Percentiles rank a stretch among this genome's conserved stretches.
phyloP scores from a whole-genome alignment of 108 stramenopile genomes.

The Cylindrotheca fusiformis region DNA sequence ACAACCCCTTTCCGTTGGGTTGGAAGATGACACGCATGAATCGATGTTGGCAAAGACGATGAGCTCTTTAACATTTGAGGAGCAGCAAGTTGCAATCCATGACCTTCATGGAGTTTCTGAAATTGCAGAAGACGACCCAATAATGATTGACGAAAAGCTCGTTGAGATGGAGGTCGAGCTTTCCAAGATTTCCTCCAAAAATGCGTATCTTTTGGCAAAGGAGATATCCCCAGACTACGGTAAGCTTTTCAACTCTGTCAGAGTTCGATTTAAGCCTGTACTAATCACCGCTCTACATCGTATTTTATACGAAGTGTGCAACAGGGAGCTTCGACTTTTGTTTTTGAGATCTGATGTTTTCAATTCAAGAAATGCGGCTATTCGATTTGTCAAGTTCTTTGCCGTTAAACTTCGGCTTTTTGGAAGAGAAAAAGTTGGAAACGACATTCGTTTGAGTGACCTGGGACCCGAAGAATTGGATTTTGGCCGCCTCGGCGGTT shows the following conservation, averaged over 20 bases:
- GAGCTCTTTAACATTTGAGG: background rate
- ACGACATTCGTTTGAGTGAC: background rate
- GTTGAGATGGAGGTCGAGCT: background rate
- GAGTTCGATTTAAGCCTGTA: background rate
- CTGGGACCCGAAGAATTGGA: background rate
- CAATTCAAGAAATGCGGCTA: constrained; percentile 23
- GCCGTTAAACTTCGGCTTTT: constrained; percentile 24
- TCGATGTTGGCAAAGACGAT: background rate
- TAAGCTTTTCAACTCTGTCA: background rate
- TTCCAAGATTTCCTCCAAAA: constrained; percentile 6
- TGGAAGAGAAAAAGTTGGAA: constrained; percentile 8
- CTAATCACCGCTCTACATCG: no score
- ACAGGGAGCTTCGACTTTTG: constrained; percentile 25
- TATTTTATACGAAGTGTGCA: constrained; percentile 6
- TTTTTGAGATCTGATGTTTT: constrained; percentile 41
- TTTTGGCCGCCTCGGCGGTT: background rate
- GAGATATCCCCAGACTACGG: background rate
- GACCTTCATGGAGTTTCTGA: constrained; percentile 9
- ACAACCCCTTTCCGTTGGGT: no score
- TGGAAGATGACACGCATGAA: background rate
- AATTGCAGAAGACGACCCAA: constrained; percentile 14
- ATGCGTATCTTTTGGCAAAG: constrained; percentile 2
- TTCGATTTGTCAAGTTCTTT: constrained; percentile 25
- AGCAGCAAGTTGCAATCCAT: constrained; percentile 1
- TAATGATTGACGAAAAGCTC: background rate